These are phyloP conservation scores for Rhizopus delemar DNA, from an alignment of 371 early-diverging fungal species.

Conservation along the genomic window DNA sequence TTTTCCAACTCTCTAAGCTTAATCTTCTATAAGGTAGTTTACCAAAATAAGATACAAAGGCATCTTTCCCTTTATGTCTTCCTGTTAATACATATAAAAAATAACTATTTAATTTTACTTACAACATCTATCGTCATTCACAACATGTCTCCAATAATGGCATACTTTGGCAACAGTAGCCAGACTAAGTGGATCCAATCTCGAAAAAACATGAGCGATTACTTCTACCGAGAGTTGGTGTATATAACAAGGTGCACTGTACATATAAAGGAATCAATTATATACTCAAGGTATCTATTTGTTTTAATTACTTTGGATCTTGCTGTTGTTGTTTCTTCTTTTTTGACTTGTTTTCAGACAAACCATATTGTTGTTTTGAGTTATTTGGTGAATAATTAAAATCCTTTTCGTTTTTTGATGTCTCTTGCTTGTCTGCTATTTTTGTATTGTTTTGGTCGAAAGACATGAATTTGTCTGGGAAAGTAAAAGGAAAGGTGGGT, in stretches of 20 bases:
- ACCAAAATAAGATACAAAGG: slow-evolving; percentile 52
- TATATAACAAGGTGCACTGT: slow-evolving; percentile 41
- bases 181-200: slow-evolving; percentile 44
- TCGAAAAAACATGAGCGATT: slow-evolving; percentile 48
- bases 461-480: slow-evolving; percentile 37
- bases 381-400: slow-evolving; percentile 1
- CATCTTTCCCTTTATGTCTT: slow-evolving; percentile 42
- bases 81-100: neutral
- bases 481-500: neutral
- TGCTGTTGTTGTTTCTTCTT: slow-evolving; percentile 14
- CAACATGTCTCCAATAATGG: slow-evolving; percentile 48
- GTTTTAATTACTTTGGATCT: slow-evolving; percentile 19
- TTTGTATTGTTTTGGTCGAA: slow-evolving; percentile 24
- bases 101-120: slow-evolving; percentile 16
- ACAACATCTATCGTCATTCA: slow-evolving; percentile 53
- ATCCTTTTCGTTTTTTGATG: slow-evolving; percentile 10
- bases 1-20: slow-evolving; percentile 48
- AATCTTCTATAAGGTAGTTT: slow-evolving; percentile 43
- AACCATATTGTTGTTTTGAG: slow-evolving; percentile 9
- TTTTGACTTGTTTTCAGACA: slow-evolving; percentile 11
- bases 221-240: slow-evolving; percentile 48
- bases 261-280: neutral
- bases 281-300: neutral
- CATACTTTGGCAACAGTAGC: slow-evolving; percentile 44
- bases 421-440: slow-evolving; percentile 9